These are phyloP conservation scores for Pyronema omphalodes DNA, from an alignment of 495 filamentous ascomycete genomes.

Conservation along the genomic window DNA sequence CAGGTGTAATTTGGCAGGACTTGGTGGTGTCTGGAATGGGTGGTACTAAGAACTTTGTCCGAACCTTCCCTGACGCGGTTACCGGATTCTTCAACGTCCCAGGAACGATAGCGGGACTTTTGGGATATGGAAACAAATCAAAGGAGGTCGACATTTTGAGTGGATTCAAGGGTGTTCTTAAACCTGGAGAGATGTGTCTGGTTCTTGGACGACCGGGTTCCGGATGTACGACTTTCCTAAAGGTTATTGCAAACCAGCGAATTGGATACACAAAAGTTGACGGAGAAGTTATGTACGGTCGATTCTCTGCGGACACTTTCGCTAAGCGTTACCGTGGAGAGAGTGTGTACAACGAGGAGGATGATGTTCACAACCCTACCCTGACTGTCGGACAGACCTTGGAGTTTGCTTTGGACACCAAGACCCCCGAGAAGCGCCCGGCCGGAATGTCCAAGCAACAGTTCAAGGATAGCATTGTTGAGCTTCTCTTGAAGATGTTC, in stretches of 20 bases:
- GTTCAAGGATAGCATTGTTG: slow-evolving; percentile 52
- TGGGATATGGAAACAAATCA: slow-evolving; percentile 22
- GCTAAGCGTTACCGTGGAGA: slow-evolving; percentile 45
- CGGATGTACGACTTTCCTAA: slow-evolving; percentile 66
- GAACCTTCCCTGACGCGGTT: slow-evolving; percentile 70
- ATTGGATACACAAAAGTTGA: neutral
- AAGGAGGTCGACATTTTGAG: slow-evolving; percentile 44
- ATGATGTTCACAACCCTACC: slow-evolving; percentile 49
- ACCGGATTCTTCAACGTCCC: slow-evolving; percentile 48
- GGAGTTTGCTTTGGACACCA: slow-evolving; percentile 64
- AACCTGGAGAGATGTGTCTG: slow-evolving; percentile 77
- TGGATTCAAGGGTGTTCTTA: slow-evolving; percentile 35
- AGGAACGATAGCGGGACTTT: neutral
- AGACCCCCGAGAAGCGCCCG: slow-evolving; percentile 55
- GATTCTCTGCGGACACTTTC: neutral
- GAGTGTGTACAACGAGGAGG: slow-evolving; percentile 41
- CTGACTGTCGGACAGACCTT: slow-evolving; percentile 73
- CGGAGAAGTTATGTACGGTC: neutral
- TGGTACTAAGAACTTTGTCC: slow-evolving; percentile 55
- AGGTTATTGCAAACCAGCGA: slow-evolving; percentile 65
- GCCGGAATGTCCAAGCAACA: slow-evolving; percentile 39
- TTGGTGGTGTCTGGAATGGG: slow-evolving; percentile 63
- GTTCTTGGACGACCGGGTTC: slow-evolving; percentile 70
- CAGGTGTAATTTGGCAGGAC: slow-evolving; percentile 58
- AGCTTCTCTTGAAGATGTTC: slow-evolving; percentile 65